Evolutionary conservation across 139 green algal genomes (phyloP).

Genomic region (Ettlia oleoabundans): DNA sequence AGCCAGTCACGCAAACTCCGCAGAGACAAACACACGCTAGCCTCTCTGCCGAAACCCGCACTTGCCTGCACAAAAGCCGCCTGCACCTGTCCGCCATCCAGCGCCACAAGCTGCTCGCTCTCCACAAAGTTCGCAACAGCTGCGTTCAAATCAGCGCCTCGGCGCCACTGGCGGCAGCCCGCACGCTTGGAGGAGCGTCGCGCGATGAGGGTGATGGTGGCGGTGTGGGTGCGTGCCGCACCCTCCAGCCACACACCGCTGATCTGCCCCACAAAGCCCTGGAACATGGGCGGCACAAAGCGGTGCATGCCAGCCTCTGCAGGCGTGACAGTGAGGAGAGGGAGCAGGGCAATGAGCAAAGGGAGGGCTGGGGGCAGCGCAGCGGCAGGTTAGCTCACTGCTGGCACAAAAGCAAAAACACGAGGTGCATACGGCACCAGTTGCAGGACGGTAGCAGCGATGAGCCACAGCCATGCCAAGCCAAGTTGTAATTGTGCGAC

Average conservation of each 20-base stretch:
- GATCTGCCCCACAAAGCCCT: conserved; percentile 82
- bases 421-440: no score
- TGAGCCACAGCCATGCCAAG: no score
- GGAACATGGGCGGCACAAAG: conserved; percentile 72
- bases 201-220: conserved; percentile 70
- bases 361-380: background rate
- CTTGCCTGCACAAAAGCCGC: conserved; percentile 71
- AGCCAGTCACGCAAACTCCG: background rate
- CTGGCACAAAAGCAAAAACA: no score
- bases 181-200: conserved; percentile 59
- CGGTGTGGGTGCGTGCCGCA: background rate
- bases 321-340: background rate
- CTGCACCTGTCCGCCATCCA: conserved; percentile 50
- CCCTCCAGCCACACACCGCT: conserved; percentile 50
- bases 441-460: no score
- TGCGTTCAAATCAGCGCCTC: conserved; percentile 75
- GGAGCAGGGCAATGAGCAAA: background rate
- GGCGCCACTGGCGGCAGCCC: conserved; percentile 85
- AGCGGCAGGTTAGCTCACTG: background rate
- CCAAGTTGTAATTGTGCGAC: no score
- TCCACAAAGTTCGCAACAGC: conserved; percentile 91
- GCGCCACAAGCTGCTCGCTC: conserved; percentile 85
- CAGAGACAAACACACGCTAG: background rate
- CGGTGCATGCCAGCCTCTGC: conserved; percentile 45
- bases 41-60: no score